Evolutionary conservation across 345 rosid genomes (phyloP).

Genomic region (Eucalyptus sp.): DNA sequence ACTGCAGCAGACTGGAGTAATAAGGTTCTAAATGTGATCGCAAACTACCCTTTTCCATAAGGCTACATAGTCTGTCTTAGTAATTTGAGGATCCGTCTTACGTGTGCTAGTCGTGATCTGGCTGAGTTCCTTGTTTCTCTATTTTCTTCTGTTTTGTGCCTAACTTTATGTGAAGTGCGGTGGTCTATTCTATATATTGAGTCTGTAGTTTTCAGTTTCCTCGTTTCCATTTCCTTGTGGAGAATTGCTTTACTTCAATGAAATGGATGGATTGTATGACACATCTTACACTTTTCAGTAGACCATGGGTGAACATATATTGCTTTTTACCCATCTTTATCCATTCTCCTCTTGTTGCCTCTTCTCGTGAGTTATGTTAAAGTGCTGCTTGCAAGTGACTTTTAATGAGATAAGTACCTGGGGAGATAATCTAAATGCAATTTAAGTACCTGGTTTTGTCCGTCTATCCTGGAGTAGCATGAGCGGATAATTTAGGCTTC

Average conservation of each 20-base stretch:
- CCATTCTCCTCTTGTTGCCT: too few species aligned
- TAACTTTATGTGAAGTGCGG: not conserved
- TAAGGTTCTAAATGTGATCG: not conserved
- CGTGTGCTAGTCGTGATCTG: not conserved
- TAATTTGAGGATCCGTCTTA: not conserved
- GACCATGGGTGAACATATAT: too few species aligned
- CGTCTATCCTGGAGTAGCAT: too few species aligned
- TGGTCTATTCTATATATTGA: not conserved
- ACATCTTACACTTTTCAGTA: not conserved
- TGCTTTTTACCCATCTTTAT: too few species aligned
- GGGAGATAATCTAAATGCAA: too few species aligned
- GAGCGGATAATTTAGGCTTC: too few species aligned
- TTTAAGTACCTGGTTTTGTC: too few species aligned
- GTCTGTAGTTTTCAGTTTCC: not conserved
- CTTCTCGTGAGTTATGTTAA: too few species aligned
- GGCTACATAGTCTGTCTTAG: not conserved
- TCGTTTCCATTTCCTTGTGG: not conserved
- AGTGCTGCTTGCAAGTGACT: too few species aligned
- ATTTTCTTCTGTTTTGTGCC: not conserved
- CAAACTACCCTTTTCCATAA: not conserved
- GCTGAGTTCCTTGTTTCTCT: not conserved
- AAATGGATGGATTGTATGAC: not conserved
- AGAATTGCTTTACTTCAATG: not conserved
- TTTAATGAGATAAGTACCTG: too few species aligned
- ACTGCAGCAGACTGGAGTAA: not conserved